Conservation (phyloP, 2,329 filamentous ascomycete genomes). For the Fusarium verrucosum region DNA sequence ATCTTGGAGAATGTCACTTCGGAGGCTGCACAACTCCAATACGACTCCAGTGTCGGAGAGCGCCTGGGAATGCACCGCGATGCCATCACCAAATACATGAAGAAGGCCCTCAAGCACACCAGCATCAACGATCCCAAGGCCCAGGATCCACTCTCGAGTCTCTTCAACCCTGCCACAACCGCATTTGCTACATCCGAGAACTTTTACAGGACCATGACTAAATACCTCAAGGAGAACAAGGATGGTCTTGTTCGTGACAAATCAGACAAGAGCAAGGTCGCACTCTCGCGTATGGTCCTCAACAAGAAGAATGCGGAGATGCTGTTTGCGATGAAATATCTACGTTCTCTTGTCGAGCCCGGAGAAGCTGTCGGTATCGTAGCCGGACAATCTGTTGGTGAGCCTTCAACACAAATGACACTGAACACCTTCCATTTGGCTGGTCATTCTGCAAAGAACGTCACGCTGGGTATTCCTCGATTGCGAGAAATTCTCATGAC, state of each 20-base stretch:
- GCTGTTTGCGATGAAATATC: conserved; percentile 90
- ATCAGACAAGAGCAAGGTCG: conserved; percentile 47
- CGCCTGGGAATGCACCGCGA: conserved; percentile 62
- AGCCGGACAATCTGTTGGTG: conserved; percentile 94
- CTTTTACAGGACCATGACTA: conserved; percentile 76
- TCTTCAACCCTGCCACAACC: conserved; percentile 78
- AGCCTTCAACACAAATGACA: conserved; percentile 99
- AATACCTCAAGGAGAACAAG: conserved; percentile 82
- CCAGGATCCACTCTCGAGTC: conserved; percentile 78
- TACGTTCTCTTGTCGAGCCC: conserved; percentile 90
- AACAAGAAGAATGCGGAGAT: conserved; percentile 81
- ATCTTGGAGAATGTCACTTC: conserved; percentile 86
- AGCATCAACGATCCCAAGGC: conserved; percentile 64
- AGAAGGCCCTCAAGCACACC: conserved; percentile 79
- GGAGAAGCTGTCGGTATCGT: conserved; percentile 97
- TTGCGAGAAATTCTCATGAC: conserved; percentile 99
- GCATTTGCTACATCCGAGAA: conserved; percentile 89
- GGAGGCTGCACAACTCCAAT: conserved; percentile 78
- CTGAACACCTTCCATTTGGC: conserved; percentile 99
- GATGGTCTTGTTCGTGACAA: conserved; percentile 65
- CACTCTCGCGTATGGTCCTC: conserved; percentile 52
- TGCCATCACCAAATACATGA: conserved; percentile 79
- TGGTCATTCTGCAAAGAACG: conserved; percentile 97
- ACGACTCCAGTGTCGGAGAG: conserved; percentile 61
- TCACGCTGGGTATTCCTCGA: conserved; percentile 97